Evolutionary conservation across 208 protist species (phyloP), one percentile per base, ranked within the genome.

Genomic region (Vickermania spadyakhi): DNA sequence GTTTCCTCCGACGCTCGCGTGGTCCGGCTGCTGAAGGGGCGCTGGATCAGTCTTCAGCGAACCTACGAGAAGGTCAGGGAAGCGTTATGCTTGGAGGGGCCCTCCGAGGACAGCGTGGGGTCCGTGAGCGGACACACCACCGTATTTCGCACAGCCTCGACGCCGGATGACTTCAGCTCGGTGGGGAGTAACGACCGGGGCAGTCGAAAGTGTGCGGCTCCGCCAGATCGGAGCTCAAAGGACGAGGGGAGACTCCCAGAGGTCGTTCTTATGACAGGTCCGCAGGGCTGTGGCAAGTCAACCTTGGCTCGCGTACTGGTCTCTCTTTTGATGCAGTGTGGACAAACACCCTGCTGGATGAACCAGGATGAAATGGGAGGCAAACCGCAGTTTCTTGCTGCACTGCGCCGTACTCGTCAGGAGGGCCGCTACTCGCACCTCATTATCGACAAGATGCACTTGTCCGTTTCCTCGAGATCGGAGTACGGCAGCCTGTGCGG

Each of bases 201-300:
- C 60, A 28, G 23, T 49, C 25, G 18, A 7, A 1, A n/a, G 58
- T 26, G 42, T 59, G n/a, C 29, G 56, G 1, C 21, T 28, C 59
- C 1, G 51, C 2, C 7, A 41, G 25, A 21, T 31, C 73, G 23
- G n/a, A n/a, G n/a, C n/a, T n/a, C n/a, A n/a, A n/a, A n/a, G n/a
- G 80, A 51, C n/a, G n/a, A n/a, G n/a, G n/a, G n/a, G n/a, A n/a
- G n/a, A n/a, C 27, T 45, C 4, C 64, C 80, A 0, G 74, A 87
- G 36, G 58, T 75, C 14, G 70, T 93, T 7, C 51, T 93, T 52
- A 72, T 89, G 26, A 71, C 81, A 5, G 86, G 86, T 4, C 86
- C 86, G 23, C 86, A 89, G 58, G 86, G 86, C 27, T 86, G 86
- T 60, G 86, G 86, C 4, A 93, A 93, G 68, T 93, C 86, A 13